Evolutionary conservation across 2,329 filamentous ascomycete species (phyloP).

Genomic region (Stemphylium vesicarium): DNA sequence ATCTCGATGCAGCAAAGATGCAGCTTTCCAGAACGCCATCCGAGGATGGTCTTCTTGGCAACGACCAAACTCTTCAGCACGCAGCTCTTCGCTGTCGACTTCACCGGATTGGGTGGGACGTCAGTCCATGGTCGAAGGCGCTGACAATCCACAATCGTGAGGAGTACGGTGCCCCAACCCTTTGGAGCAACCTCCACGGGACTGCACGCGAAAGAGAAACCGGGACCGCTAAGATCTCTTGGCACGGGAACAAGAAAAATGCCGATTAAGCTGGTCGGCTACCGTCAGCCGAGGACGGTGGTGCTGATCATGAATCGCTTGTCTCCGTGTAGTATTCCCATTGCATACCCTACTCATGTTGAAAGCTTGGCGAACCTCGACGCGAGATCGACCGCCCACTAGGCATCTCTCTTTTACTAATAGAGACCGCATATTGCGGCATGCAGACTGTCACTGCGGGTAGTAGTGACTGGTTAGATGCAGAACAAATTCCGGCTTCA

Average conservation of each 20-base stretch:
- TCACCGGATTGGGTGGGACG: no score
- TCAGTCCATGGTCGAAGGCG: no score
- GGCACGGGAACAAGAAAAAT: slow-evolving; percentile 9
- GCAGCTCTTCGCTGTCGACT: no score
- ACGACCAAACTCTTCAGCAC: neutral
- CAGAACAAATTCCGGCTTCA: neutral
- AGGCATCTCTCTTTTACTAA: no score
- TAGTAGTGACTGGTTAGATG: neutral
- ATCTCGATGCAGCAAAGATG: neutral
- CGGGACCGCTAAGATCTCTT: slow-evolving; percentile 10
- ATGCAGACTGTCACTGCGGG: neutral
- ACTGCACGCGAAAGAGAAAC: slow-evolving; percentile 8
- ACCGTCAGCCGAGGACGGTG: neutral
- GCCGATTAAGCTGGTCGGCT: neutral
- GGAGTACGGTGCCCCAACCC: neutral
- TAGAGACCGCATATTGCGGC: neutral
- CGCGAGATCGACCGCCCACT: neutral
- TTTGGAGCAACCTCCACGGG: neutral
- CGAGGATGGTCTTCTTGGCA: neutral
- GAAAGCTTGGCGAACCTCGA: slow-evolving; percentile 1
- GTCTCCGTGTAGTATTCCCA: neutral
- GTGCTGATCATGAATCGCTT: slow-evolving; percentile 2
- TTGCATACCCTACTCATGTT: neutral
- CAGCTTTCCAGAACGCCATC: neutral
- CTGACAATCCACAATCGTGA: no score